These are phyloP conservation scores for Graphium sp. DNA, from an alignment of 2,329 filamentous ascomycete genomes.

Conservation along the genomic window DNA sequence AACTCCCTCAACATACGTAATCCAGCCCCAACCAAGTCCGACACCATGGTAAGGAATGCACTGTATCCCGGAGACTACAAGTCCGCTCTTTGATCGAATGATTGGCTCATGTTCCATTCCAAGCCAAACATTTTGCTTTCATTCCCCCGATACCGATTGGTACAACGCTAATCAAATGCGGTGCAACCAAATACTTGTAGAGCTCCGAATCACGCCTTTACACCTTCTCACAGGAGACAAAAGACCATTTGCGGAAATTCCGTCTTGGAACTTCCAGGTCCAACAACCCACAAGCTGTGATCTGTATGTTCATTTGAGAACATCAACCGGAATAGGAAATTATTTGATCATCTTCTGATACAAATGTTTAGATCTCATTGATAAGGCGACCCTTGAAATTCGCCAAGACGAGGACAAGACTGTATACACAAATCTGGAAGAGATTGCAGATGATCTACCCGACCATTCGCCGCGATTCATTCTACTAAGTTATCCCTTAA, in stretches of 20 bases:
- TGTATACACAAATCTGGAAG: constrained; percentile 66
- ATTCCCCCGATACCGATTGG: no score
- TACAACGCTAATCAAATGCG: background rate
- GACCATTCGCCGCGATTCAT: constrained; percentile 85
- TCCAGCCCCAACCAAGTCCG: no score
- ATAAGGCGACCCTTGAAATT: constrained; percentile 82
- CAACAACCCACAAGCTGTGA: constrained; percentile 75
- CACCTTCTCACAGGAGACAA: constrained; percentile 82
- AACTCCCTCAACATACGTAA: no score
- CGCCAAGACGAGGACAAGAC: constrained; percentile 59
- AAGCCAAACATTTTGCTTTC: no score
- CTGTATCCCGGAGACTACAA: no score
- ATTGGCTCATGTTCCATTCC: no score
- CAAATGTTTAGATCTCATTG: constrained; percentile 13
- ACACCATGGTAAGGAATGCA: no score
- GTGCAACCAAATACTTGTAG: constrained; percentile 10
- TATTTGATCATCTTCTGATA: background rate
- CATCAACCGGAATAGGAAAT: background rate
- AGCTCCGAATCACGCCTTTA: constrained; percentile 79
- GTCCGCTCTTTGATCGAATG: no score
- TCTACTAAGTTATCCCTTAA: constrained; percentile 79
- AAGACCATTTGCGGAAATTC: constrained; percentile 84
- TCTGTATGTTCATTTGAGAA: constrained; percentile 52
- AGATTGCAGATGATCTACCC: constrained; percentile 76
- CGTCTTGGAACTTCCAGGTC: constrained; percentile 77